A percentile compares a stretch with the other conserved stretches of the same genome.
Evolutionary conservation across 176 grass and related monocot genomes (phyloP).

Genomic region (Coix lacrymajobi): DNA sequence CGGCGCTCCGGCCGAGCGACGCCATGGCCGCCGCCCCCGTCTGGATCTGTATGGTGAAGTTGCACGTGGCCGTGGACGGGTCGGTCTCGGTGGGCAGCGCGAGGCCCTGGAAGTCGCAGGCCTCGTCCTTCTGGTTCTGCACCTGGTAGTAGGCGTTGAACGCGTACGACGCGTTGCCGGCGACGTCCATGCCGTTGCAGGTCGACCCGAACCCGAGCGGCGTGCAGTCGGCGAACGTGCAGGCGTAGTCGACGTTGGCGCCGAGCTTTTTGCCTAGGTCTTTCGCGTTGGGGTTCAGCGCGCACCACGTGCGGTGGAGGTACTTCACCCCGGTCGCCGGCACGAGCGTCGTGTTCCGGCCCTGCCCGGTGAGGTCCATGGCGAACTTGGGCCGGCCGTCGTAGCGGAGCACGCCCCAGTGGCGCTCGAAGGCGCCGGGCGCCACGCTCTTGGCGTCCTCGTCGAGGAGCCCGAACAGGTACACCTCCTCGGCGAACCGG

Average conservation of each 20-base stretch:
- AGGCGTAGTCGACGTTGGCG: conserved; percentile 50
- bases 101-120: conserved; percentile 58
- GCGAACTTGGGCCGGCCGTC: conserved; percentile 68
- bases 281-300: conserved; percentile 36
- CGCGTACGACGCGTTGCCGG: conserved; percentile 63
- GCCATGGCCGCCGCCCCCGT: neutral
- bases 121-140: conserved; percentile 50
- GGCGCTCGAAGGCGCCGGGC: conserved; percentile 71
- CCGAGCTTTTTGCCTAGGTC: conserved; percentile 37
- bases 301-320: conserved; percentile 48
- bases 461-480: conserved; percentile 69
- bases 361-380: conserved; percentile 53
- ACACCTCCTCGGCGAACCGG: conserved; percentile 54
- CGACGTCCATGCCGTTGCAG: conserved; percentile 71
- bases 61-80: conserved; percentile 56
- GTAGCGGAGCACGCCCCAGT: conserved; percentile 82
- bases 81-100: conserved; percentile 47
- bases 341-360: conserved; percentile 29
- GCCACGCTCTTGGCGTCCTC: conserved; percentile 70
- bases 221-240: conserved; percentile 64
- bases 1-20: neutral
- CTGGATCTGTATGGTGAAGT: conserved; percentile 68
- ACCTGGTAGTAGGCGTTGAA: conserved; percentile 85
- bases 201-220: conserved; percentile 58
- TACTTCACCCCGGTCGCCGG: conserved; percentile 46